Base-by-base conservation (phyloP, 106 monocot species). In the Iris macrosiphon region DNA sequence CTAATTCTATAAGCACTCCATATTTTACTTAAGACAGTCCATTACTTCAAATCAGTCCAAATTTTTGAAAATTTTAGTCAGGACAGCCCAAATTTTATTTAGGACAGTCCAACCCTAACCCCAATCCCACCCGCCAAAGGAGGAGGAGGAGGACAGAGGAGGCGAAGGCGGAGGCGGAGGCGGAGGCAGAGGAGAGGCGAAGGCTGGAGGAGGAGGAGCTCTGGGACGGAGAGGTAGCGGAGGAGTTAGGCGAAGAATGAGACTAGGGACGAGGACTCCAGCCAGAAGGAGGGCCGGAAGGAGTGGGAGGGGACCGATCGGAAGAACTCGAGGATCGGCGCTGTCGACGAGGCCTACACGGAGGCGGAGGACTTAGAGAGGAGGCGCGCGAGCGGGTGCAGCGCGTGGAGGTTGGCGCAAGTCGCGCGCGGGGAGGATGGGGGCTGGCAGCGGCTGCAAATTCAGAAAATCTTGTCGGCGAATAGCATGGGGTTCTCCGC, bases 401-500 rank as follows among this genome's bases (percentile, higher is more conserved):
- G 50, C 25, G 78, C 69, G 59, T 85, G 62, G 62, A 82, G 72
- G 49, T 78, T 70, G 52, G 86, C 67, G 32, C 75, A 69, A 18
- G 81, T 69, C 41, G 57, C 61, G 47, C 72, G 84, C 17, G 42
- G 55, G 49, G 42, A 28, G 25, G 35, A n/a, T 33, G 43, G 31
- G 9, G 80, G 49, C 3, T 74, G 80, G 60, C 92, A 92, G 33
- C 92, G 86, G 66, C 64, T 53, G 76, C 73, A 79, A 63, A 92
- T 84, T 86, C 92, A 92, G 6, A 76, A 65, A 27, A 92, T 69
- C 79, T 92, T 92, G 73, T 92, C 82, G 56, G 86, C 65, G 42
- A 79, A 83, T 44, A 73, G 73, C 9, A 51, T 64, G 7, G 92
- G 92, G 58, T 76, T 79, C 53, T 75, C 47, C 8, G 86, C 68